Conservation (phyloP, 2,329 filamentous ascomycete genomes). For the Hypoxylon sp. region DNA sequence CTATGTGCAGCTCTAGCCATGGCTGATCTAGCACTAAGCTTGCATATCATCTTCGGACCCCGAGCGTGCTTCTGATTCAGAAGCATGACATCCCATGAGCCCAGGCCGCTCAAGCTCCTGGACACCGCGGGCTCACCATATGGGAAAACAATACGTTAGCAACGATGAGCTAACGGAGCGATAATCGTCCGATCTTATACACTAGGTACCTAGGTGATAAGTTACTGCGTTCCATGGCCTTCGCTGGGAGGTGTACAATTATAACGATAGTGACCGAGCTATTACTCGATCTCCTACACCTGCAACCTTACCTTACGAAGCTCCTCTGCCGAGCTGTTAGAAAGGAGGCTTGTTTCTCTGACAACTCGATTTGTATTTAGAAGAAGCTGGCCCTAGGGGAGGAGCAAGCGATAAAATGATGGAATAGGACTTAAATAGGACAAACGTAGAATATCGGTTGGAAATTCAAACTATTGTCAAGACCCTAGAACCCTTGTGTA, state of each 20-base stretch:
- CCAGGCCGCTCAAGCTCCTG: neutral
- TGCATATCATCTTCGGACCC: neutral
- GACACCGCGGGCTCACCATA: neutral
- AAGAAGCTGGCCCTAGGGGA: neutral
- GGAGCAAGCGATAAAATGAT: neutral
- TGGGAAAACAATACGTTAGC: neutral
- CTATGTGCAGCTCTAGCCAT: neutral
- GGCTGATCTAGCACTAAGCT: neutral
- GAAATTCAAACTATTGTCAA: neutral
- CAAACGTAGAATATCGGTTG: neutral
- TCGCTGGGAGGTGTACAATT: neutral
- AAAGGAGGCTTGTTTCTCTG: neutral
- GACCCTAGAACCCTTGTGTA: neutral
- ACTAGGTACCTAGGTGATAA: no score
- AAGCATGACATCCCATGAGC: neutral
- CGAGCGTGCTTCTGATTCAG: neutral
- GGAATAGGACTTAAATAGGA: neutral
- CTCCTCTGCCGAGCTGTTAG: neutral
- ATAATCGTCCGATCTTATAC: neutral
- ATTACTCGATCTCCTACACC: neutral
- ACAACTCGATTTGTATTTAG: neutral
- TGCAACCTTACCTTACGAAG: neutral
- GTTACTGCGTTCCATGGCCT: no score
- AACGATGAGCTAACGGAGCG: neutral
- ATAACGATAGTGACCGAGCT: neutral